These are phyloP conservation scores for Trichosporon inkin DNA, from an alignment of 1,284 basidiomycete genomes.

Conservation along the genomic window DNA sequence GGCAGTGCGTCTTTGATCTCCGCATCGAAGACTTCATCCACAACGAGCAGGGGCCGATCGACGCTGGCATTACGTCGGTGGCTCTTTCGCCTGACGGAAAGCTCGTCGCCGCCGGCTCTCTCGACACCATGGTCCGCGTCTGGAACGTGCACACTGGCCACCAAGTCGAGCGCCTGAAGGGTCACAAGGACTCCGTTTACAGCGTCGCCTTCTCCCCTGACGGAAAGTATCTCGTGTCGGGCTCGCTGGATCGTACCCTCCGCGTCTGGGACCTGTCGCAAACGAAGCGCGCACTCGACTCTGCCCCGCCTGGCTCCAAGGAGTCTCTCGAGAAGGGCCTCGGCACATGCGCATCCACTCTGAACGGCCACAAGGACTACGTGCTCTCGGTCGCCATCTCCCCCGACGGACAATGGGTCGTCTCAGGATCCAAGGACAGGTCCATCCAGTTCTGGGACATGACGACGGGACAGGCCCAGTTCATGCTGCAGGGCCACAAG, in stretches of 20 bases:
- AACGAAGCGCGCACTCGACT: slow-evolving; percentile 45
- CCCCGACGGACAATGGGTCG: slow-evolving; percentile 80
- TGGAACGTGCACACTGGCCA: slow-evolving; percentile 74
- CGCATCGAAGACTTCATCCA: slow-evolving; percentile 53
- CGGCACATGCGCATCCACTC: slow-evolving; percentile 67
- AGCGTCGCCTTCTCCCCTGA: slow-evolving; percentile 83
- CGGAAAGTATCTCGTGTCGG: slow-evolving; percentile 68
- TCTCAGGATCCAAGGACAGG: slow-evolving; percentile 85
- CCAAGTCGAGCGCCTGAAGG: slow-evolving; percentile 69
- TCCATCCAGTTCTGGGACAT: slow-evolving; percentile 87
- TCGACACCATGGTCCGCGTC: slow-evolving; percentile 79
- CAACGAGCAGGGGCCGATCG: slow-evolving; percentile 57
- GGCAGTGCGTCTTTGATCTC: slow-evolving; percentile 54
- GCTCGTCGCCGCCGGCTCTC: slow-evolving; percentile 73
- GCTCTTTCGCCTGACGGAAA: slow-evolving; percentile 75
- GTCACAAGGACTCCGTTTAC: slow-evolving; percentile 79
- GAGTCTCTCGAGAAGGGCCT: slow-evolving; percentile 49
- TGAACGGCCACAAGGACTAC: slow-evolving; percentile 72
- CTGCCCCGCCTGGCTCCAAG: slow-evolving; percentile 29
- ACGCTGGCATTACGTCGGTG: slow-evolving; percentile 65
- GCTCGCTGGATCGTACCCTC: slow-evolving; percentile 78
- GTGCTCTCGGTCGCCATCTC: slow-evolving; percentile 61
- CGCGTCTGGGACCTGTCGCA: slow-evolving; percentile 74
- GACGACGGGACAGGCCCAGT: slow-evolving; percentile 66
- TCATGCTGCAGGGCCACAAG: slow-evolving; percentile 84